Base-by-base conservation (phyloP, 768 basidiomycete species). In the Sarcodon aspratus region DNA sequence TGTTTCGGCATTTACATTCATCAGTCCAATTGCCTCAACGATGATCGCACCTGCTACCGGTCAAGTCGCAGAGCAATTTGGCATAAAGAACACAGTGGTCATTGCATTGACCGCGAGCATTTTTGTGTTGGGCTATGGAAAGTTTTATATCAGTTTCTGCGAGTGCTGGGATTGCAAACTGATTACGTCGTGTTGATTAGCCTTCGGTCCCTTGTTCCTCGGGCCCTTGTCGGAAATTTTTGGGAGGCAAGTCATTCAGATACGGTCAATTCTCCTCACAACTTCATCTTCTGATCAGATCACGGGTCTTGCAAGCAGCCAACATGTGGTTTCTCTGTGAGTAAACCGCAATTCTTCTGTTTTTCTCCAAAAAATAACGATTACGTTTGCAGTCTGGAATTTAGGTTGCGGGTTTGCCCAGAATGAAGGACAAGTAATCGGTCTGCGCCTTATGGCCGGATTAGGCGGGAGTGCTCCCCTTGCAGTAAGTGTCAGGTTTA, bases 191-290 rank as follows among this genome's bases (percentile, higher is more conserved):
- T 31, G 10, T 27, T 27, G 51, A 59, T 13, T 36, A 79, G 78
- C 75, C 12, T 48, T 79, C 35, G 78, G 66, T 1, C 69, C 69
- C 3, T 38, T 70, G 1, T 51, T 71, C 33, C 52, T 68, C 6
- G 81, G 79, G 0, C 85, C 85, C 0, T 54, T 85, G n/a, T 80
- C 78, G 53, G 85, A 89, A 60, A 70, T 87, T 6, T 86, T 67
- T 50, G 84, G 85, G 1, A 73, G 40, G 40, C 40, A 42, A 42
- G 40, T 13, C 40, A 42, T 17, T 42, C 9, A 42, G 9, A 17
- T 13, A 42, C 40, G 40, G 40, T 27, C 40, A 42, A 42, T 15
- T 42, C 1, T 15, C 13, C 9, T 42, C 40, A 8, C 27, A 27
- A 42, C 27, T 27, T 9, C 15, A 15, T 17, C 9, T 42, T 9